Evolutionary conservation across 176 grass and related monocot genomes (phyloP).

Genomic region (Aegilops sharonensis): DNA sequence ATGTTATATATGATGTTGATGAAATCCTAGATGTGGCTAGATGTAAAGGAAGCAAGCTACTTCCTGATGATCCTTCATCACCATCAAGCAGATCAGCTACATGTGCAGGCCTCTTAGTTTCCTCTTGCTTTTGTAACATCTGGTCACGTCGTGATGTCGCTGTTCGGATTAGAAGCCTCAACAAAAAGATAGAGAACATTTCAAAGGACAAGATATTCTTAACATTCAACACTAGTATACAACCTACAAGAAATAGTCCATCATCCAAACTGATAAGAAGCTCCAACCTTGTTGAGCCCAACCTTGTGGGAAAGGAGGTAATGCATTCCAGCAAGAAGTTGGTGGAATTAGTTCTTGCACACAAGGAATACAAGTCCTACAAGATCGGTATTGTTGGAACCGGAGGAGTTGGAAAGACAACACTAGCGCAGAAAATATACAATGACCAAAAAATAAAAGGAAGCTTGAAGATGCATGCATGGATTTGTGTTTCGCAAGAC

Average conservation of each 20-base stretch:
- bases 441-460: not conserved
- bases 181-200: too few relatives aligned
- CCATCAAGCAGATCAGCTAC: too few relatives aligned
- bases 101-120: too few relatives aligned
- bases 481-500: slow-evolving; percentile 29
- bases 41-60: slow-evolving; percentile 12
- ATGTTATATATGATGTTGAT: slow-evolving; percentile 48
- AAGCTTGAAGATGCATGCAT: slow-evolving; percentile 7
- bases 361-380: not conserved
- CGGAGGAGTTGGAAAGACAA: not conserved
- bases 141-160: too few relatives aligned
- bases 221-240: too few relatives aligned
- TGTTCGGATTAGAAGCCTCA: too few relatives aligned
- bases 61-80: not conserved
- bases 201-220: too few relatives aligned
- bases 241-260: rapidly evolving
- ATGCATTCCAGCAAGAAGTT: not conserved
- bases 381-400: not conserved
- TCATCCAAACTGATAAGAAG: too few relatives aligned
- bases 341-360: not conserved
- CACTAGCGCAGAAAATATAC: not conserved
- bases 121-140: too few relatives aligned
- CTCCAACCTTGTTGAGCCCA: too few relatives aligned
- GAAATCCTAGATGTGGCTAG: slow-evolving; percentile 38
- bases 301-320: too few relatives aligned